Evolutionary conservation across 345 rosid species (phyloP).

Genomic region (Brassica rapa): DNA sequence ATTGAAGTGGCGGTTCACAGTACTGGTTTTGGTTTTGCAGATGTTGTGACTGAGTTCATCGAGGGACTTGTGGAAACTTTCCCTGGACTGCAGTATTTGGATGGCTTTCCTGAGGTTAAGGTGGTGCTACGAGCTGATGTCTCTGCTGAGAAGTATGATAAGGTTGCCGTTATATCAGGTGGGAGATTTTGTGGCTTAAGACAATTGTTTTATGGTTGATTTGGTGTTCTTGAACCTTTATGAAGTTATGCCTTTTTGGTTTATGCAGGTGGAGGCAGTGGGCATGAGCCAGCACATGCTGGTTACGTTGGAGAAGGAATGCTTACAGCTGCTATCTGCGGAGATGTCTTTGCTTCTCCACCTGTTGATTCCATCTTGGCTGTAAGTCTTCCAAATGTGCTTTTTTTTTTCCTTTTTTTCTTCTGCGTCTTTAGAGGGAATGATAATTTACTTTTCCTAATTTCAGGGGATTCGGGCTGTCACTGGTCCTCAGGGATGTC

Average conservation of each 20-base stretch:
- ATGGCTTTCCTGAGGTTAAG: slow-evolving; percentile 97
- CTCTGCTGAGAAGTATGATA: slow-evolving; percentile 61
- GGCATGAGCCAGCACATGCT: slow-evolving; percentile 98
- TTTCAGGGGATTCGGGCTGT: slow-evolving; percentile 94
- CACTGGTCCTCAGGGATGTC: slow-evolving; percentile 96
- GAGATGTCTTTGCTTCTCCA: slow-evolving; percentile 94
- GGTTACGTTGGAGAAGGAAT: slow-evolving; percentile 99
- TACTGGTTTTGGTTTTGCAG: slow-evolving; percentile 44
- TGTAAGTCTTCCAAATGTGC: slow-evolving; percentile 48
- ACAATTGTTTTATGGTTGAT: not conserved
- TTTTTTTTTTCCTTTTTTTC: not conserved
- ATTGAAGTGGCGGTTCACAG: not conserved
- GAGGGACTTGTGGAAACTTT: slow-evolving; percentile 95
- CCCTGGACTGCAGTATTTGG: slow-evolving; percentile 83
- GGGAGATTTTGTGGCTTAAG: slow-evolving; percentile 1
- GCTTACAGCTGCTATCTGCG: slow-evolving; percentile 96
- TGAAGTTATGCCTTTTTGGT: slow-evolving; percentile 5
- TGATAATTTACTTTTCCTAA: slow-evolving; percentile 25
- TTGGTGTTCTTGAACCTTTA: not conserved
- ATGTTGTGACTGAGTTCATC: slow-evolving; percentile 89
- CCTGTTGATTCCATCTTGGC: slow-evolving; percentile 93
- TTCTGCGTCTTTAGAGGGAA: not conserved
- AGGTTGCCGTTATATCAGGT: slow-evolving; percentile 97
- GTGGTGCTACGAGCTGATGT: slow-evolving; percentile 94
- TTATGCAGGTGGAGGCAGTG: slow-evolving; percentile 90